Conservation (phyloP, 352 stramenopile species). For the Phytopythium aichiense region DNA sequence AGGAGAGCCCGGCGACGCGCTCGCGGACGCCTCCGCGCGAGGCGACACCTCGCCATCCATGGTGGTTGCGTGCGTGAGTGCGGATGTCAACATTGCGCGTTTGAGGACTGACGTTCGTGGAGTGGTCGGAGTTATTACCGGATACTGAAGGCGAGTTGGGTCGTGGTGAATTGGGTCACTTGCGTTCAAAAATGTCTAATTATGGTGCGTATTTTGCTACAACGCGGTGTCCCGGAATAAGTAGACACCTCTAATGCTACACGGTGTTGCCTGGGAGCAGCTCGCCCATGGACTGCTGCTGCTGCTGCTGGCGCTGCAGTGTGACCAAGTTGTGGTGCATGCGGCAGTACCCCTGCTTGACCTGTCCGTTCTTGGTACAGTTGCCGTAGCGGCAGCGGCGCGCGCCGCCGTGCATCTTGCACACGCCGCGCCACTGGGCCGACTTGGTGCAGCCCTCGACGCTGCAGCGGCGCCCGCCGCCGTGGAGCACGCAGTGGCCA, state of each 20-base stretch:
- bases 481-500: constrained; percentile 80
- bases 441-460: constrained; percentile 79
- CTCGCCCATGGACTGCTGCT: constrained; percentile 4
- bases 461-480: constrained; percentile 72
- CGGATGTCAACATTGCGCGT: too few species aligned
- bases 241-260: neutral
- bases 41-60: too few species aligned
- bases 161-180: too few species aligned
- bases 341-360: constrained; percentile 78
- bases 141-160: too few species aligned
- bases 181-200: too few species aligned
- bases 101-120: too few species aligned
- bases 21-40: neutral
- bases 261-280: neutral
- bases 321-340: constrained; percentile 64
- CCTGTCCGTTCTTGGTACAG: constrained; percentile 81
- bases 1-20: neutral
- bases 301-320: constrained; percentile 37
- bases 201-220: too few species aligned
- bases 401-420: constrained; percentile 83
- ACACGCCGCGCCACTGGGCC: constrained; percentile 72
- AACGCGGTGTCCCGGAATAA: too few species aligned
- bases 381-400: constrained; percentile 69
- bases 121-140: too few species aligned
- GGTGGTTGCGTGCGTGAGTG: too few species aligned